Evolutionary conservation across 176 grass and related monocot genomes (phyloP).

Genomic region (Rhipidocladum racemiflorum): DNA sequence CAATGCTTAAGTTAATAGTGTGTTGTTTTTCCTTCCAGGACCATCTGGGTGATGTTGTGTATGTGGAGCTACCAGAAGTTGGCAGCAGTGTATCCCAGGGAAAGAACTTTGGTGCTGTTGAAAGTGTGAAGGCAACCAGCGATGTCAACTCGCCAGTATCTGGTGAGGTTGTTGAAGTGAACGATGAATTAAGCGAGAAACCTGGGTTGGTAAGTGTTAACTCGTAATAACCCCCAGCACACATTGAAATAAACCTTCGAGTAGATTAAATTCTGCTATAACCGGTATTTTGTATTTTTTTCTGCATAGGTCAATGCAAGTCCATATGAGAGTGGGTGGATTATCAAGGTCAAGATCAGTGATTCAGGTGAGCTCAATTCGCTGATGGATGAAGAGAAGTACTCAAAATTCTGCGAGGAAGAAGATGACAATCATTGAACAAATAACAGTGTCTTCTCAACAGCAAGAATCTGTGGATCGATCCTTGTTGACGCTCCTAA

Average conservation of each 20-base stretch:
- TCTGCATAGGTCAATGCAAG: slow-evolving; percentile 55
- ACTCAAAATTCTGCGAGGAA: slow-evolving; percentile 85
- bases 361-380: slow-evolving; percentile 61
- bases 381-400: slow-evolving; percentile 75
- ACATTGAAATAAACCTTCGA: not conserved
- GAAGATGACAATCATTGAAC: slow-evolving; percentile 72
- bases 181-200: slow-evolving; percentile 41
- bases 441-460: slow-evolving; percentile 7
- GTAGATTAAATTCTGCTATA: not conserved
- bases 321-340: slow-evolving; percentile 82
- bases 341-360: slow-evolving; percentile 89
- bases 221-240: not conserved
- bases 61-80: slow-evolving; percentile 84
- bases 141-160: slow-evolving; percentile 81
- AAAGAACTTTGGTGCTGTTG: slow-evolving; percentile 78
- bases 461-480: not conserved
- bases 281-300: not conserved
- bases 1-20: not conserved
- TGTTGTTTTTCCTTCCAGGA: slow-evolving; percentile 46
- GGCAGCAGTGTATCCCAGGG: slow-evolving; percentile 67
- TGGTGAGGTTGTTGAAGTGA: slow-evolving; percentile 78
- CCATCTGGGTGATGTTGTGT: slow-evolving; percentile 96
- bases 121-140: slow-evolving; percentile 95
- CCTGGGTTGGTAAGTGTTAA: slow-evolving; percentile 65
- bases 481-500: slow-evolving; percentile 9